Conservation (phyloP, 1,139 yeast genomes). For the Pneumocystis wakefieldiae region DNA sequence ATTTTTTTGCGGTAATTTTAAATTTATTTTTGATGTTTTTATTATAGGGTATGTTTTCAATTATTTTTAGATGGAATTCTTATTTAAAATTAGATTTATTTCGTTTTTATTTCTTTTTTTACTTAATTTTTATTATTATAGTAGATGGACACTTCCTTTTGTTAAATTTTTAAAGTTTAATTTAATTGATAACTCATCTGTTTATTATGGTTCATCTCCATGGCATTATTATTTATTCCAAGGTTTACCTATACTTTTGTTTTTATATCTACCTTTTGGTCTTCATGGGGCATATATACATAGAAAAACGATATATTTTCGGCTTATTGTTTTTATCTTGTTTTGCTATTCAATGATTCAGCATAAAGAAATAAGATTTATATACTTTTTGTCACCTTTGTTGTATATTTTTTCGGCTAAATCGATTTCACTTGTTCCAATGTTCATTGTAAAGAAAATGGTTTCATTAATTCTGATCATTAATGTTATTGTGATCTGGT, state of each 20-base stretch:
- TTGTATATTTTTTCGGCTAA: slow-evolving; percentile 32
- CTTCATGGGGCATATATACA: slow-evolving; percentile 28
- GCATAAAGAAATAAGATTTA: slow-evolving; percentile 84
- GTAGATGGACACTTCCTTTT: slow-evolving; percentile 44
- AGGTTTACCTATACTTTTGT: slow-evolving; percentile 61
- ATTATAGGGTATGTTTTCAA: slow-evolving; percentile 12
- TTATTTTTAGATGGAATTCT: slow-evolving; percentile 16
- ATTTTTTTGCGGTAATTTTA: slow-evolving; percentile 2
- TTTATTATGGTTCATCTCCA: slow-evolving; percentile 74
- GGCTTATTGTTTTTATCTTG: slow-evolving; percentile 31
- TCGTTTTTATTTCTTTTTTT: slow-evolving; percentile 27
- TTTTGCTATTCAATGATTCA: slow-evolving; percentile 45
- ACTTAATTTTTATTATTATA: slow-evolving; percentile 51
- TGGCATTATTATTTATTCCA: slow-evolving; percentile 76
- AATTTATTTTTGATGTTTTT: slow-evolving; percentile 9
- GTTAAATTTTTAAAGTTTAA: slow-evolving; percentile 63
- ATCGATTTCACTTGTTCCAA: slow-evolving; percentile 9
- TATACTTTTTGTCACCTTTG: slow-evolving; percentile 75
- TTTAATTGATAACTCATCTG: slow-evolving; percentile 52
- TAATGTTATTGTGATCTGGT: slow-evolving; percentile 34
- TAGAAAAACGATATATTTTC: slow-evolving; percentile 18
- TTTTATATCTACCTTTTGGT: slow-evolving; percentile 52
- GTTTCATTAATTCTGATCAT: slow-evolving; percentile 17
- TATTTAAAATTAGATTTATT: slow-evolving; percentile 18
- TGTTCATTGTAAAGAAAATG: neutral